Evolutionary conservation across 192 early-diverging fungal species (phyloP).

Genomic region (Piromyces sp.): DNA sequence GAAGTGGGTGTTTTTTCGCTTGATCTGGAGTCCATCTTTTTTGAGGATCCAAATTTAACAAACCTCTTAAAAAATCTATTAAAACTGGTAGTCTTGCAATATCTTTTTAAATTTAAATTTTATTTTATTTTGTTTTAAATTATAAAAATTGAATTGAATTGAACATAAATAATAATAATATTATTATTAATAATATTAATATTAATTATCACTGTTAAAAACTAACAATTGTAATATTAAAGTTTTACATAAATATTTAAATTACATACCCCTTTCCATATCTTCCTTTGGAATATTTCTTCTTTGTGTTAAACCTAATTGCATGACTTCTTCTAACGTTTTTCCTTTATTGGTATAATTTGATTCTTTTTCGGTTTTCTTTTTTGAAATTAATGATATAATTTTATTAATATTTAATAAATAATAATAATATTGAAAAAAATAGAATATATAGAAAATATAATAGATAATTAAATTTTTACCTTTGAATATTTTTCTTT

Average conservation of each 20-base stretch:
- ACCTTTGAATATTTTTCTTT: background rate
- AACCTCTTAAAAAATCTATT: conserved; percentile 43
- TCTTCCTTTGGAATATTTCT: background rate
- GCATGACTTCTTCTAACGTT: background rate
- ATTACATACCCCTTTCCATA: background rate
- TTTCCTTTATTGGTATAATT: background rate
- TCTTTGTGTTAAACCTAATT: background rate
- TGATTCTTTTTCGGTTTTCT: background rate
- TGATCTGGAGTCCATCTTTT: conserved; percentile 63
- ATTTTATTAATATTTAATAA: no score
- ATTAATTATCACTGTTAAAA: no score
- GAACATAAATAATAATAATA: no score
- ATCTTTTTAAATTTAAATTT: background rate
- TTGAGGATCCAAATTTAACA: conserved; percentile 47
- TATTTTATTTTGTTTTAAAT: background rate
- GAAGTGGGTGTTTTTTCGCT: conserved; percentile 72
- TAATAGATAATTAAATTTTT: background rate
- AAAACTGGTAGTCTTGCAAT: background rate
- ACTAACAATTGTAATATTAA: no score
- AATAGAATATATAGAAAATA: no score
- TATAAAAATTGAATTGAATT: no score
- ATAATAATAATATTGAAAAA: no score
- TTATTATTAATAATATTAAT: no score
- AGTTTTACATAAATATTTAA: no score
- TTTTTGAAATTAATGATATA: background rate